phyloP scores from a whole-genome alignment of 1,139 yeast genomes.

The Blastobotrys malaysiensis region DNA sequence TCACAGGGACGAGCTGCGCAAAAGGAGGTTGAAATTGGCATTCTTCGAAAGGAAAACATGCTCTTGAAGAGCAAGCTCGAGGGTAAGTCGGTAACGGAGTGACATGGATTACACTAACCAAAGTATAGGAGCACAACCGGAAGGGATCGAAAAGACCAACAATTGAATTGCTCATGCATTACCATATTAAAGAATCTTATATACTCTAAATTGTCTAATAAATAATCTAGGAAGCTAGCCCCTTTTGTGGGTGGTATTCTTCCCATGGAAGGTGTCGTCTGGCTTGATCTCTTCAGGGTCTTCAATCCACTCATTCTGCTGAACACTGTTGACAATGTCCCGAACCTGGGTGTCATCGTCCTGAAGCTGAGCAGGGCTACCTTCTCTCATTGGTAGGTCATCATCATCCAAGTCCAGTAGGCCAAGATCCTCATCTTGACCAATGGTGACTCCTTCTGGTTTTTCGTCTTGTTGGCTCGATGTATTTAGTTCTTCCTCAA shows the following conservation, averaged over 20 bases:
- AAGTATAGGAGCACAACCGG: background rate
- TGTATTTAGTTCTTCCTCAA: background rate
- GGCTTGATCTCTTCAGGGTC: slow-evolving; percentile 12
- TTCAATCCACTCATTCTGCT: slow-evolving; percentile 25
- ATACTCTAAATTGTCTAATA: background rate
- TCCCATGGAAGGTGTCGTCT: slow-evolving; percentile 24
- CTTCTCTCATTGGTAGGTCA: slow-evolving; percentile 9
- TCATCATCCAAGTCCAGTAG: background rate
- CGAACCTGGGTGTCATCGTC: slow-evolving; percentile 23
- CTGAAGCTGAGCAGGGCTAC: slow-evolving; percentile 18
- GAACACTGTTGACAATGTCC: slow-evolving; percentile 21
- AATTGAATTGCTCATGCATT: background rate
- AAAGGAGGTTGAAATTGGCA: slow-evolving; percentile 60
- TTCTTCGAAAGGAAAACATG: slow-evolving; percentile 47
- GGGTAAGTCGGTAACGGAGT: slow-evolving; percentile 4
- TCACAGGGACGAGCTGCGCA: slow-evolving; percentile 71
- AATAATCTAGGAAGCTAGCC: background rate
- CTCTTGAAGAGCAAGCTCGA: slow-evolving; percentile 15
- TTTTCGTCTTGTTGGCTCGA: background rate
- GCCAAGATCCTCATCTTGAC: background rate
- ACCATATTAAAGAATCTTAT: slow-evolving; percentile 1
- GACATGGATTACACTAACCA: too few species aligned
- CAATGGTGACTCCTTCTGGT: background rate
- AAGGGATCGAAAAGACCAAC: background rate
- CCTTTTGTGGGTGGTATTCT: background rate